Evolutionary conservation across 1,139 yeast species (phyloP).

Genomic region (Blastobotrys indianensis): DNA sequence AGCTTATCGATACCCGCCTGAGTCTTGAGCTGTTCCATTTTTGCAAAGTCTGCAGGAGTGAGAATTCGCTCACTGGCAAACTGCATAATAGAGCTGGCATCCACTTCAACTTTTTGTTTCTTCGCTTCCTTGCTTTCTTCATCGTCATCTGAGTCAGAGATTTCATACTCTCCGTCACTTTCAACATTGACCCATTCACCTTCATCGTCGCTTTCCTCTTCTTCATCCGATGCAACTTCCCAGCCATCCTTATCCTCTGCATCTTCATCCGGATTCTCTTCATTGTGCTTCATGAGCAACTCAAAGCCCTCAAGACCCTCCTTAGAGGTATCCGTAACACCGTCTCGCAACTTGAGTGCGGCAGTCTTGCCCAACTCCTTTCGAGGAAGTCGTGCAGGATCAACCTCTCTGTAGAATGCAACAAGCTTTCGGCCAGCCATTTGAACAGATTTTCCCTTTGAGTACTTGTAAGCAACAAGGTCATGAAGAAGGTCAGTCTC

Average conservation of each 20-base stretch:
- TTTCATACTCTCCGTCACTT: conserved; percentile 49
- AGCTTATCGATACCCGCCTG: conserved; percentile 80
- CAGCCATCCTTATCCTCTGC: conserved; percentile 41
- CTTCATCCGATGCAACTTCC: conserved; percentile 47
- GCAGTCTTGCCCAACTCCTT: conserved; percentile 94
- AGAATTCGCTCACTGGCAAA: conserved; percentile 65
- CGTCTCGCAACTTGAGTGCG: conserved; percentile 67
- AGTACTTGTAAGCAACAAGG: conserved; percentile 81
- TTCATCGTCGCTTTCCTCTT: conserved; percentile 46
- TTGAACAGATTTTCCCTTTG: conserved; percentile 87
- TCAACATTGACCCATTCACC: conserved; percentile 52
- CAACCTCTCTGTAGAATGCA: conserved; percentile 81
- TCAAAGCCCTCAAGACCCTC: conserved; percentile 82
- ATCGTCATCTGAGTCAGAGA: conserved; percentile 34
- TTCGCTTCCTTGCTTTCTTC: conserved; percentile 25
- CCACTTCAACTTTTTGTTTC: conserved; percentile 22
- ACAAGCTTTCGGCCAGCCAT: conserved; percentile 93
- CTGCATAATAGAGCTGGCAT: conserved; percentile 35
- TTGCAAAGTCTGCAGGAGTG: conserved; percentile 97
- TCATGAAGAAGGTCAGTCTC: conserved; percentile 84
- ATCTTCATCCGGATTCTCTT: conserved; percentile 50
- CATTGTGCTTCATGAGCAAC: conserved; percentile 80
- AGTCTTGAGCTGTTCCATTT: conserved; percentile 75
- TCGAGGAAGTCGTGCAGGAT: conserved; percentile 87
- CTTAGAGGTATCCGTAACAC: conserved; percentile 42